Evolutionary conservation across 2,329 filamentous ascomycete genomes (phyloP).

Genomic region (Fusarium sp.): DNA sequence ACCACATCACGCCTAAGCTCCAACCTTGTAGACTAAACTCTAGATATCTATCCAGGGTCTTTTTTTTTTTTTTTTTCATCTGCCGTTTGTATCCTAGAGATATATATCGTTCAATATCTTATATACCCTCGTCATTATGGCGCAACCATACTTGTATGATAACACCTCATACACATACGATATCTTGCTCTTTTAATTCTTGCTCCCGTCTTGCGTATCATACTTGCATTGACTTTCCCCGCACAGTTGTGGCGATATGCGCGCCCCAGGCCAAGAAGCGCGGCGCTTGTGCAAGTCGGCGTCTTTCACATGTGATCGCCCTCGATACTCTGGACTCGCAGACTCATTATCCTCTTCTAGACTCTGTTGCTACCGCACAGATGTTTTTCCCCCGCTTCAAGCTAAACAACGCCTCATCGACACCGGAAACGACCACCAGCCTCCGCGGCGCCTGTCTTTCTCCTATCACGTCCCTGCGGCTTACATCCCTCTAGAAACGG

Average conservation of each 20-base stretch:
- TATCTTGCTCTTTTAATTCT: not conserved
- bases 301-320: slow-evolving; percentile 41
- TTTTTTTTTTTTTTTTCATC: too few relatives aligned
- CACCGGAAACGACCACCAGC: not conserved
- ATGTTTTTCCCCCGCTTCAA: not conserved
- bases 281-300: slow-evolving; percentile 20
- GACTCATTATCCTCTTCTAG: not conserved
- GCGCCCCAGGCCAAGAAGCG: not conserved
- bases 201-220: not conserved
- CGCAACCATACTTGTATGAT: not conserved
- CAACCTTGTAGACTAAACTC: not conserved
- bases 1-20: slow-evolving; percentile 1
- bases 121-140: not conserved
- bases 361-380: not conserved
- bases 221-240: slow-evolving; percentile 33
- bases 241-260: slow-evolving; percentile 22
- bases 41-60: not conserved
- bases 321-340: not conserved
- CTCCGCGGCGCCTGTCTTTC: not conserved
- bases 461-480: not conserved
- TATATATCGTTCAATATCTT: not conserved
- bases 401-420: not conserved
- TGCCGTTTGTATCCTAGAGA: not conserved
- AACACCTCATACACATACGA: not conserved
- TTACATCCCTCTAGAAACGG: not conserved